Conservation (phyloP, 495 filamentous ascomycete species). For the Cercophora sp. region DNA sequence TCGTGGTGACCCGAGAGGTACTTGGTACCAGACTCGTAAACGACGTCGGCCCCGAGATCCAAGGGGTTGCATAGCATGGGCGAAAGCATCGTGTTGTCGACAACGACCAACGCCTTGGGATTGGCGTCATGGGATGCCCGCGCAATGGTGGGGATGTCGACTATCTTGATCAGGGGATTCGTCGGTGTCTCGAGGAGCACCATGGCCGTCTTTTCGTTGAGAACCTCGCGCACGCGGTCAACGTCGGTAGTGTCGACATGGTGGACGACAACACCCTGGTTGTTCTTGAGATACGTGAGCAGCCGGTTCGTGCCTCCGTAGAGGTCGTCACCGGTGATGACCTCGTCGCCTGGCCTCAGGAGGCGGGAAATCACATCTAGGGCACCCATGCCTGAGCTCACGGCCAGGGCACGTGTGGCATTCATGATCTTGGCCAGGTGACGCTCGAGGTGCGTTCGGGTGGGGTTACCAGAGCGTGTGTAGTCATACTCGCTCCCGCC, state of each 20-base stretch:
- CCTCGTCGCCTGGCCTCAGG: constrained; percentile 89
- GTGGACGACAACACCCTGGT: constrained; percentile 86
- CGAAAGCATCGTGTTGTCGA: constrained; percentile 98
- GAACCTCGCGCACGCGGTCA: constrained; percentile 59
- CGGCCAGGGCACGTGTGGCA: constrained; percentile 83
- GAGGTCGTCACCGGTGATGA: constrained; percentile 92
- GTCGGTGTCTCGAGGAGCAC: constrained; percentile 94
- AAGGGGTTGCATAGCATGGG: constrained; percentile 88
- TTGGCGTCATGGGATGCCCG: constrained; percentile 71
- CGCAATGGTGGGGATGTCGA: constrained; percentile 80
- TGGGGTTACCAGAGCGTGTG: constrained; percentile 94
- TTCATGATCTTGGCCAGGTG: constrained; percentile 99
- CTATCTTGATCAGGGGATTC: constrained; percentile 96
- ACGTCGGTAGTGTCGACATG: constrained; percentile 89
- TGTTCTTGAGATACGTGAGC: constrained; percentile 81
- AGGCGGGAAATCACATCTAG: constrained; percentile 95
- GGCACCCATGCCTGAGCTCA: constrained; percentile 95
- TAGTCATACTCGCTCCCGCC: constrained; percentile 93
- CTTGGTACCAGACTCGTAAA: constrained; percentile 96
- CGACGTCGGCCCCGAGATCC: constrained; percentile 89
- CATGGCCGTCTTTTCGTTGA: constrained; percentile 84
- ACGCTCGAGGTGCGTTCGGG: constrained; percentile 90
- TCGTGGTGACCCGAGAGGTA: constrained; percentile 98
- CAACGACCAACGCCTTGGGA: constrained; percentile 75
- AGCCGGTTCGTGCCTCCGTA: constrained; percentile 95